Base-by-base conservation (phyloP, 495 filamentous ascomycete genomes). In the Mytilinidion resinicola region DNA sequence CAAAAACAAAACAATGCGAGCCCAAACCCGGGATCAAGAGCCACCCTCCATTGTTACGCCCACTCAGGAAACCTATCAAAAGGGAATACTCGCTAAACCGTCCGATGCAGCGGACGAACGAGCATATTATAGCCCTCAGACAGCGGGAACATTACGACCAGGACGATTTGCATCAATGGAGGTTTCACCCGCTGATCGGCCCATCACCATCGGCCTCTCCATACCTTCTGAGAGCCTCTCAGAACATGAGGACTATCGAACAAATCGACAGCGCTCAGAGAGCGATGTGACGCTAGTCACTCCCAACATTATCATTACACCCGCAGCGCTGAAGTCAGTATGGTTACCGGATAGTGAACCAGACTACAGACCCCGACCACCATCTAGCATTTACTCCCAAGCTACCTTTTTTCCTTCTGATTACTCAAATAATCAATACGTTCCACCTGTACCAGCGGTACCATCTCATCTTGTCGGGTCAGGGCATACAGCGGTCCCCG, bases 121-220 rank as follows among this genome's bases (percentile, higher is more conserved):
- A 38, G 34, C 21, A 38, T 11, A 53, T 53, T 3, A 43, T 15
- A 54, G 57, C 17, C 58, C 63, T n/a, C 51, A 59, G 35, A 62
- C 55, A 0, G 51, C 55, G 6, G 57, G 52, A 30, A 41, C 48
- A 4, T 36, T 60, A 14, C 53, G 55, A 7, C 47, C 63, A 39
- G 55, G 47, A 10, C 56, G 20, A 39, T 52, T 44, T 20, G 37
- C 47, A 12, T 66, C 59, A 47, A 36, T 51, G 17, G 87, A 85
- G 39, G 72, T 96, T 3, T 92, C 89, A 5, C 90, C 90, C 0
- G 83, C 78, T 5, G 85, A 89, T 63, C 73, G 86, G 25, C 81
- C 86, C 12, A 90, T 96, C 42, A 77, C 88, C 62, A 95, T 96
- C 57, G 90, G 89, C 0, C 80, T 95, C 8, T 80, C 79, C 3